These are phyloP conservation scores for Ilyonectria sp. DNA, from an alignment of 2,329 filamentous ascomycete species.

Conservation along the genomic window DNA sequence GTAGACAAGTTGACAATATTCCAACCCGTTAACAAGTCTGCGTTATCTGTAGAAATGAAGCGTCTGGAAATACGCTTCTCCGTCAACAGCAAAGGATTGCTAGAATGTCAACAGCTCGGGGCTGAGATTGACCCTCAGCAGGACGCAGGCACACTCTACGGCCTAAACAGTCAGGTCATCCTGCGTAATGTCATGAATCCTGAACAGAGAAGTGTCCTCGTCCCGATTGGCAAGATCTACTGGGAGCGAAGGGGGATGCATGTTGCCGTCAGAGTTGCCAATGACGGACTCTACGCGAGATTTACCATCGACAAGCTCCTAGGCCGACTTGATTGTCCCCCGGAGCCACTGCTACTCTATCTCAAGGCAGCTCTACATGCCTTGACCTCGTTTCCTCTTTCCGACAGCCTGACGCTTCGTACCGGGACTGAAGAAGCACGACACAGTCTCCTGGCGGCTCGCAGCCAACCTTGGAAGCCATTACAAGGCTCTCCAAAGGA, in stretches of 20 bases:
- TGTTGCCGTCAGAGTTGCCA: constrained; percentile 54
- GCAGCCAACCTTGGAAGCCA: constrained; percentile 65
- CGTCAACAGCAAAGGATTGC: constrained; percentile 59
- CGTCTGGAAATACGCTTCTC: constrained; percentile 68
- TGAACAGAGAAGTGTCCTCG: constrained; percentile 65
- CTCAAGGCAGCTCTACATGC: constrained; percentile 73
- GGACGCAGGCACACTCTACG: constrained; percentile 63
- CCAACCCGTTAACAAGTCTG: constrained; percentile 53
- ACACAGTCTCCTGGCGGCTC: constrained; percentile 63
- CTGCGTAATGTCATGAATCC: constrained; percentile 54
- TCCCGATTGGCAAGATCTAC: constrained; percentile 61
- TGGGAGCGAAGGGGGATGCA: constrained; percentile 57
- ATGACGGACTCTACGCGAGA: constrained; percentile 58
- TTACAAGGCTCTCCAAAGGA: constrained; percentile 34
- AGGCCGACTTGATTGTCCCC: constrained; percentile 69
- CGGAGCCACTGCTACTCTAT: constrained; percentile 69
- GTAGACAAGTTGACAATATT: constrained; percentile 40
- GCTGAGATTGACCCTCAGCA: constrained; percentile 71
- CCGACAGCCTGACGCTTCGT: constrained; percentile 70
- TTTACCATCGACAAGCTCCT: constrained; percentile 70
- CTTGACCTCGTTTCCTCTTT: constrained; percentile 69
- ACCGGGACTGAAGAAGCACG: constrained; percentile 76
- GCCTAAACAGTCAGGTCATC: constrained; percentile 26
- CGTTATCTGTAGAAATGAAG: constrained; percentile 64
- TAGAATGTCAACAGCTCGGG: constrained; percentile 65